These are phyloP conservation scores for Psidium friedrichsthalianum DNA, from an alignment of 345 rosid genomes.

Conservation along the genomic window DNA sequence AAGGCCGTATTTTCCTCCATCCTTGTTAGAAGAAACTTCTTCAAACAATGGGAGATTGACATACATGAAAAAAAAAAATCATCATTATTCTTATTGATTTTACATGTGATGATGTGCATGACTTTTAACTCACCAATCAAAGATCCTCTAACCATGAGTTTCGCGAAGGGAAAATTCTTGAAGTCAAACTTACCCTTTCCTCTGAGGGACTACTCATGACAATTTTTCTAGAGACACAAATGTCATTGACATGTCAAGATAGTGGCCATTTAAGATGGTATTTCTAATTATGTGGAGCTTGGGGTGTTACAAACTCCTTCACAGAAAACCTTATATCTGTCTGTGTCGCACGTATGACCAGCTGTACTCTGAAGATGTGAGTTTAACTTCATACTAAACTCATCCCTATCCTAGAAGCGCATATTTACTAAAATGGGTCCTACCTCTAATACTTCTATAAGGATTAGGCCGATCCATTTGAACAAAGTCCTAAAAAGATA, in stretches of 20 bases:
- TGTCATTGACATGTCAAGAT: background rate
- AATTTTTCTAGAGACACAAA: background rate
- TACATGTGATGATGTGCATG: background rate
- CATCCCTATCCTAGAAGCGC: background rate
- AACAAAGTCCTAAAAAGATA: background rate
- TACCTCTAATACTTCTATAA: background rate
- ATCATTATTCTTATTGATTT: background rate
- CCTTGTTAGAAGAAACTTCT: background rate
- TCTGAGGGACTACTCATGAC: background rate
- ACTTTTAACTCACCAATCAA: background rate
- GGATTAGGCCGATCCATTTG: background rate
- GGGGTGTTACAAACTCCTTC: background rate
- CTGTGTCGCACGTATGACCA: background rate
- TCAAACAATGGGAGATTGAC: background rate
- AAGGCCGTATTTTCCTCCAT: background rate
- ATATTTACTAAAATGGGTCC: background rate
- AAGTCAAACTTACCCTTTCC: background rate
- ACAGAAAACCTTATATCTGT: background rate
- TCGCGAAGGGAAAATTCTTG: background rate
- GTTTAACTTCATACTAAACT: background rate
- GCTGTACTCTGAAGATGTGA: background rate
- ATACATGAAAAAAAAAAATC: background rate
- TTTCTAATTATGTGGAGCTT: background rate
- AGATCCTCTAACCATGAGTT: background rate
- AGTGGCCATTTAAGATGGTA: background rate